Percentiles rank a stretch among this genome's conserved stretches.
These are phyloP conservation scores for Coemansia sp. DNA, from an alignment of 192 early-diverging fungal genomes.

Conservation along the genomic window DNA sequence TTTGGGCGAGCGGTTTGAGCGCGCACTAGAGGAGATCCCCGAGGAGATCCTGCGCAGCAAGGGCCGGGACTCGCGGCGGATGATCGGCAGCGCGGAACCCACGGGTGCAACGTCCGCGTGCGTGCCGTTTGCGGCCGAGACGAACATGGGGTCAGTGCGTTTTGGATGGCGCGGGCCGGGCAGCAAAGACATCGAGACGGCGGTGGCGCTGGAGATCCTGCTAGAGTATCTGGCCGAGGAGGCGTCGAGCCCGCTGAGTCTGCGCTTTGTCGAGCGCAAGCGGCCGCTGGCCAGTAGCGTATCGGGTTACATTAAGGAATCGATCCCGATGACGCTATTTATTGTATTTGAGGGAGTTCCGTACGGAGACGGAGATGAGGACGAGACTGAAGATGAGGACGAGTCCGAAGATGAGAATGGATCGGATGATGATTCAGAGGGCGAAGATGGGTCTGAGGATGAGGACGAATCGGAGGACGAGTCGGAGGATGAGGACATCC, in stretches of 20 bases:
- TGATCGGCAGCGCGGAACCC: constrained; percentile 26
- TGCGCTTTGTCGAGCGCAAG: constrained; percentile 73
- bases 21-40: constrained; percentile 29
- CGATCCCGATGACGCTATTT: constrained; percentile 56
- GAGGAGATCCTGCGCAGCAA: constrained; percentile 18
- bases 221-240: constrained; percentile 69
- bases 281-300: constrained; percentile 64
- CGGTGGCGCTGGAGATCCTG: constrained; percentile 68
- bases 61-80: constrained; percentile 22
- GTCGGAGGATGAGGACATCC: constrained; percentile 3
- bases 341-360: constrained; percentile 68
- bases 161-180: constrained; percentile 76
- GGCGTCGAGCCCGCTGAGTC: constrained; percentile 67
- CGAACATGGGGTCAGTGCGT: constrained; percentile 61
- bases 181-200: constrained; percentile 58
- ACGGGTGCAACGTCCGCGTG: not conserved
- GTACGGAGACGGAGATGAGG: constrained; percentile 16
- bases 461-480: not conserved
- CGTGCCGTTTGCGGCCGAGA: constrained; percentile 58
- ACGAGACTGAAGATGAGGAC: constrained; percentile 11
- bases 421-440: too few species aligned
- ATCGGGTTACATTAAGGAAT: constrained; percentile 56
- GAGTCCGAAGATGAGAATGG: not conserved
- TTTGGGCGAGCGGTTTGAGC: constrained; percentile 43
- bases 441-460: too few species aligned